phyloP scores from a whole-genome alignment of 306 rosid genomes.

The Cotoneaster glaucophyllus region DNA sequence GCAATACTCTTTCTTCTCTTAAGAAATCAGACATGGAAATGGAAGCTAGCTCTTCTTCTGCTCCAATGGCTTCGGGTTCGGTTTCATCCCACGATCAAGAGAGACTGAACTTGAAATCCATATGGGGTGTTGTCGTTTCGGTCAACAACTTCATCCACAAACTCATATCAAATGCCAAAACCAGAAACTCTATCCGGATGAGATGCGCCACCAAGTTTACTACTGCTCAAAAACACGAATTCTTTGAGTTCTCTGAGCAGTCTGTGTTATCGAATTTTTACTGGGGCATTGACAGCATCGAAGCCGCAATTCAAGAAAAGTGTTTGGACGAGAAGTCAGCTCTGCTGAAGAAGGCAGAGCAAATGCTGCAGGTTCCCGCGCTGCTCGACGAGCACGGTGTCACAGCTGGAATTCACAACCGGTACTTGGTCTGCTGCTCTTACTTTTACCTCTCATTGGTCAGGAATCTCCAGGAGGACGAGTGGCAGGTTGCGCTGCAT shows the following conservation, averaged over 20 bases:
- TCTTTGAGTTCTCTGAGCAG: conserved; percentile 62
- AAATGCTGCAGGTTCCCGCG: conserved; percentile 79
- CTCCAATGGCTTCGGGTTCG: conserved; percentile 4
- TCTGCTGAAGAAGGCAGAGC: conserved; percentile 49
- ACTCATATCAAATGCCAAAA: conserved; percentile 35
- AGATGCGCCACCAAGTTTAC: conserved; percentile 46
- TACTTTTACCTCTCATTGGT: conserved; percentile 65
- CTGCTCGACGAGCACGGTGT: conserved; percentile 58
- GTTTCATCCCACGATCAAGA: conserved; percentile 21
- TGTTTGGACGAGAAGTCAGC: conserved; percentile 30
- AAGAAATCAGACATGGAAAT: conserved; percentile 19
- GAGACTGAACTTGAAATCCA: conserved; percentile 46
- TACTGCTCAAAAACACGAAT: conserved; percentile 43
- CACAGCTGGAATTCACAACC: conserved; percentile 53
- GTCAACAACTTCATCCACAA: conserved; percentile 44
- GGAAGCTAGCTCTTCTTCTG: conserved; percentile 6
- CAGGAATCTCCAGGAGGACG: conserved; percentile 56
- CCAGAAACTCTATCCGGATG: conserved; percentile 34
- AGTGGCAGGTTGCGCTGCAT: conserved; percentile 78
- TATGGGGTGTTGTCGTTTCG: conserved; percentile 42
- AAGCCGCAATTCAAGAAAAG: conserved; percentile 42
- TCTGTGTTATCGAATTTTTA: conserved; percentile 63
- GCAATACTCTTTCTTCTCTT: neutral
- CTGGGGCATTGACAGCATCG: conserved; percentile 60
- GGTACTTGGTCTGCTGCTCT: conserved; percentile 58